phyloP scores from a whole-genome alignment of 1,284 basidiomycete genomes.

The Volvariella volvacea region DNA sequence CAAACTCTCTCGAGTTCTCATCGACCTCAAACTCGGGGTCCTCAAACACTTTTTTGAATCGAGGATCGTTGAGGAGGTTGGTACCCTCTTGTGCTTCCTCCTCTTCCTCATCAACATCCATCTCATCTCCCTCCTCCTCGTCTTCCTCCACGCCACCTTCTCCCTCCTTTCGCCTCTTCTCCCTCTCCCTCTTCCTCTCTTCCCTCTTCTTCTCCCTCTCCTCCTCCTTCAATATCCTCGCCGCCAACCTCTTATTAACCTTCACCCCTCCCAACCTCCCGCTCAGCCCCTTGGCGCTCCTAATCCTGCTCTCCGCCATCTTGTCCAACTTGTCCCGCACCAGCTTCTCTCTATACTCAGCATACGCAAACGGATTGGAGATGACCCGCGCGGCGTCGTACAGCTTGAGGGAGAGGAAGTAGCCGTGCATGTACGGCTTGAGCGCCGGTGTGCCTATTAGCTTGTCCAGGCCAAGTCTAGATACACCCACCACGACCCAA shows the following conservation, averaged over 20 bases:
- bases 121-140: slow-evolving; percentile 27
- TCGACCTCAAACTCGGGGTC: slow-evolving; percentile 95
- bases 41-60: slow-evolving; percentile 90
- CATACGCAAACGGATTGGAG: slow-evolving; percentile 93
- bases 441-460: slow-evolving; percentile 91
- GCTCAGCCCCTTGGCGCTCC: slow-evolving; percentile 57
- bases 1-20: slow-evolving; percentile 81
- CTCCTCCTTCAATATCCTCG: slow-evolving; percentile 73
- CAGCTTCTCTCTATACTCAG: slow-evolving; percentile 86
- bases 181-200: slow-evolving; percentile 28
- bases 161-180: slow-evolving; percentile 41
- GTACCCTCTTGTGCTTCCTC: slow-evolving; percentile 20
- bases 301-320: slow-evolving; percentile 88
- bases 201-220: slow-evolving; percentile 61
- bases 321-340: slow-evolving; percentile 90
- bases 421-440: slow-evolving; percentile 99
- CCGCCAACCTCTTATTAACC: slow-evolving; percentile 91
- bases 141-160: slow-evolving; percentile 26
- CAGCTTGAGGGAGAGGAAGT: slow-evolving; percentile 92
- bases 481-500: too few relatives aligned
- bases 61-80: slow-evolving; percentile 76
- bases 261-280: slow-evolving; percentile 43
- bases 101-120: slow-evolving; percentile 34
- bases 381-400: slow-evolving; percentile 96
- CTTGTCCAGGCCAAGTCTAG: slow-evolving; percentile 85